Evolutionary conservation across 495 filamentous ascomycete species (phyloP), one percentile per base, ranked within the genome.

Genomic region (Oidiodendron maius): DNA sequence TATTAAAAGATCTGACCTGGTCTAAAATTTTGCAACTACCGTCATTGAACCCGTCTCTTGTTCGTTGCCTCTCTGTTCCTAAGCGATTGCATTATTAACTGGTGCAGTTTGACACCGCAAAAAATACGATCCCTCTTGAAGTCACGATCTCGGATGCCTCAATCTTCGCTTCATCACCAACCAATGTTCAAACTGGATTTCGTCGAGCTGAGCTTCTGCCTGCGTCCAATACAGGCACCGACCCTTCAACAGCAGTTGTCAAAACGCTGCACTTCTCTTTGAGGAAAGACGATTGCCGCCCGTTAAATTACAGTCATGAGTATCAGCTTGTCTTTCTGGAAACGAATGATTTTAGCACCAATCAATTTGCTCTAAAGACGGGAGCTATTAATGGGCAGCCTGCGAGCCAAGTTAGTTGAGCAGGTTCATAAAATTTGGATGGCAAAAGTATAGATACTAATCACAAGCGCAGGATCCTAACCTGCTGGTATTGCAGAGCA

Each of bases 301-400:
- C 69, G 6, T 54, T 76, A 22, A 76, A 76, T 52, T 53, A 64
- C 12, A 64, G 63, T 10, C 72, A 76, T 51, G 65, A 75, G 52
- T 75, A 75, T 53, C 67, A 75, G 63, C 59, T 76, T 4, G 63
- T 60, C 2, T 76, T 75, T 45, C 61, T 76, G 3, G 72, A 75
- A 50, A 64, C 59, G 46, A 56, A 60, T 24, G 70, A 69, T 53
- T 76, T 70, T 48, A 65, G 60, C 56, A 69, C 67, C 6, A 74
- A 75, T 45, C 65, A 74, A 48, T 61, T 72, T 55, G 70, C 68
- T 5, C 51, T 76, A 16, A 75, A 72, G 64, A 71, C 70, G 3
- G 72, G 72, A 24, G 68, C 62, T 9, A 62, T 71, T 46, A 51
- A 64, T n/a, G 52, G 56, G 20, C 67, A 62, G 8, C 40, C 57